These are phyloP conservation scores for Vigna angularis DNA, from an alignment of 306 rosid species.

Conservation along the genomic window DNA sequence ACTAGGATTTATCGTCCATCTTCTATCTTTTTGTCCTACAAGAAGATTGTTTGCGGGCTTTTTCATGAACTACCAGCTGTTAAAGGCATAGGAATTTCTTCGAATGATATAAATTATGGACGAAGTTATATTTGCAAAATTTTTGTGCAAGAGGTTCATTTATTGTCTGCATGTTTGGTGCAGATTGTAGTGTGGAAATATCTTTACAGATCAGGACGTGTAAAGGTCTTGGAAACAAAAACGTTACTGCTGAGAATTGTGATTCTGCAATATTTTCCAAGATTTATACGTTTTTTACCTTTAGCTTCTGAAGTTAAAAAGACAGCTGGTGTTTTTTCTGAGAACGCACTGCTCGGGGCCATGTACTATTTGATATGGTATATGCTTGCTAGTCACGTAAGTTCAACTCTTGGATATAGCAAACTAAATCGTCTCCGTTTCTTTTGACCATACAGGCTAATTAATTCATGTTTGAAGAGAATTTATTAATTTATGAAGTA, in stretches of 20 bases:
- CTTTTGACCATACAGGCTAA: neutral
- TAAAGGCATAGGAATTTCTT: too few relatives aligned
- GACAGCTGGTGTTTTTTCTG: constrained; percentile 85
- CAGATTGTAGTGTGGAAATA: constrained; percentile 77
- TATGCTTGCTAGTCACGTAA: constrained; percentile 91
- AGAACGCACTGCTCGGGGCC: constrained; percentile 86
- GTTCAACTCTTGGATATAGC: constrained; percentile 25
- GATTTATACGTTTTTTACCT: constrained; percentile 79
- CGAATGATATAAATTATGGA: neutral
- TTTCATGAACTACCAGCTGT: too few relatives aligned
- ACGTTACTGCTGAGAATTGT: constrained; percentile 65
- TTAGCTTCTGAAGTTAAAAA: constrained; percentile 86
- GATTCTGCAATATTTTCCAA: constrained; percentile 71
- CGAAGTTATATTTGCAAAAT: neutral
- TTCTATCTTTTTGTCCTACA: too few relatives aligned
- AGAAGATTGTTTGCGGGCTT: too few relatives aligned
- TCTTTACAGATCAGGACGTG: constrained; percentile 51
- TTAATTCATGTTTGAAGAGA: neutral
- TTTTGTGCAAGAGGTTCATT: neutral
- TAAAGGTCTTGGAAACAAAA: constrained; percentile 75
- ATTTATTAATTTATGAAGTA: neutral
- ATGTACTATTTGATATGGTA: constrained; percentile 84
- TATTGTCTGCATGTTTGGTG: constrained; percentile 22
- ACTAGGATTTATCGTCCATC: too few relatives aligned
- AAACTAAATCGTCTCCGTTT: neutral